These are phyloP conservation scores for Ogataea methanolica DNA, from an alignment of 805 yeast genomes.

Conservation along the genomic window DNA sequence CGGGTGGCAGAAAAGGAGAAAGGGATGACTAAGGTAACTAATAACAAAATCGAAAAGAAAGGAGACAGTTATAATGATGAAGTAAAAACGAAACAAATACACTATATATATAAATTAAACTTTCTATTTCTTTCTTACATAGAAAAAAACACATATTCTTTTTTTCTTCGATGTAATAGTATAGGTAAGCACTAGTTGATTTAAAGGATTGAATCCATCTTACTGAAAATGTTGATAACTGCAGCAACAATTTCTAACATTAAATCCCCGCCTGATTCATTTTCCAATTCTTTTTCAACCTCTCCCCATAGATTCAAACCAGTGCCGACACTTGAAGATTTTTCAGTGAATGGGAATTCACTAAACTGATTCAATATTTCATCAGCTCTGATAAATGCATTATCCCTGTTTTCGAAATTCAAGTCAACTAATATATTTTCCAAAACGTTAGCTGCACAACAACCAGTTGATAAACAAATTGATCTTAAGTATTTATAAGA, in stretches of 20 bases:
- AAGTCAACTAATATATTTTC: slow-evolving; percentile 79
- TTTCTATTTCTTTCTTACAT: neutral
- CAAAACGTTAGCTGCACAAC: slow-evolving; percentile 93
- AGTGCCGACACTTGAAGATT: slow-evolving; percentile 57
- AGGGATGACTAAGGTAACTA: neutral
- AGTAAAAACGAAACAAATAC: neutral
- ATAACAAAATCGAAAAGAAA: neutral
- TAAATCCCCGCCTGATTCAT: slow-evolving; percentile 48
- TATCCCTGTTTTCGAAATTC: slow-evolving; percentile 84
- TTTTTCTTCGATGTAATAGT: neutral
- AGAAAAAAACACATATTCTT: neutral
- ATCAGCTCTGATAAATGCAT: slow-evolving; percentile 91
- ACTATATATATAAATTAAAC: neutral
- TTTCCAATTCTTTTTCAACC: slow-evolving; percentile 47
- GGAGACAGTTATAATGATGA: neutral
- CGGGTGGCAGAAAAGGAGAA: no score
- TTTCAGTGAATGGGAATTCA: slow-evolving; percentile 70
- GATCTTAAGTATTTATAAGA: slow-evolving; percentile 73
- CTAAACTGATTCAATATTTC: slow-evolving; percentile 78
- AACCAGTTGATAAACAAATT: slow-evolving; percentile 76
- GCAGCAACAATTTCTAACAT: slow-evolving; percentile 90
- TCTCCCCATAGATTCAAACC: slow-evolving; percentile 62
- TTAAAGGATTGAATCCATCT: slow-evolving; percentile 84
- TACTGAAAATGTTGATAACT: slow-evolving; percentile 81
- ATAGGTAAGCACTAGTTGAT: slow-evolving; percentile 1